Conservation (phyloP, 2,329 filamentous ascomycete species). For the Stemphylium vesicarium region DNA sequence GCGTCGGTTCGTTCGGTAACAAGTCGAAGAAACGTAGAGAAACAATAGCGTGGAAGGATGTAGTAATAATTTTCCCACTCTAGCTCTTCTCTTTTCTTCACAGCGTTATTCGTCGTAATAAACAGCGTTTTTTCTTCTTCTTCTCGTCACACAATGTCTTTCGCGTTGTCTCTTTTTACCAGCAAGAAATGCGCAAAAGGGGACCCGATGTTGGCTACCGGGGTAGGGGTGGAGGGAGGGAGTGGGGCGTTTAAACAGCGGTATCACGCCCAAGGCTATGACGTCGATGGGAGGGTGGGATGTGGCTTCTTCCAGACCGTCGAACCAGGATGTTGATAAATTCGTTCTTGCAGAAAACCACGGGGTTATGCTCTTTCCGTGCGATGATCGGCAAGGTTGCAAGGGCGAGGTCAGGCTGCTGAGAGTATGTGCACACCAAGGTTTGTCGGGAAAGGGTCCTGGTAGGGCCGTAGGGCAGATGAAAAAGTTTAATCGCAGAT, state of each 20-base stretch:
- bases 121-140: not conserved
- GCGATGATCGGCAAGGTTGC: slow-evolving; percentile 6
- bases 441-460: not conserved
- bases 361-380: slow-evolving; percentile 6
- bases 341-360: slow-evolving; percentile 1
- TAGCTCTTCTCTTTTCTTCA: not conserved
- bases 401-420: not conserved
- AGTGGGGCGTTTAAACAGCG: slow-evolving; percentile 4
- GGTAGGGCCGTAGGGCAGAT: not conserved
- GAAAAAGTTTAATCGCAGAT: not conserved
- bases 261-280: not conserved
- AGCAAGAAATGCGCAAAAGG: not conserved
- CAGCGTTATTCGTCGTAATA: not conserved
- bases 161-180: not conserved
- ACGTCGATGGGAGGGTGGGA: slow-evolving; percentile 6
- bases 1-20: not conserved
- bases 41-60: not conserved
- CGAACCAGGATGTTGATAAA: too few species aligned
- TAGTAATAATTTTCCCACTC: not conserved
- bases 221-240: not conserved
- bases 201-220: not conserved
- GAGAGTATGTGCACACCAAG: not conserved
- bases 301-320: slow-evolving; percentile 1
- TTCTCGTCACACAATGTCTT: not conserved
- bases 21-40: not conserved